Evolutionary conservation across 805 yeast species (phyloP), one percentile per base, ranked within the genome.

Genomic region (Cephaloascus albidus): DNA sequence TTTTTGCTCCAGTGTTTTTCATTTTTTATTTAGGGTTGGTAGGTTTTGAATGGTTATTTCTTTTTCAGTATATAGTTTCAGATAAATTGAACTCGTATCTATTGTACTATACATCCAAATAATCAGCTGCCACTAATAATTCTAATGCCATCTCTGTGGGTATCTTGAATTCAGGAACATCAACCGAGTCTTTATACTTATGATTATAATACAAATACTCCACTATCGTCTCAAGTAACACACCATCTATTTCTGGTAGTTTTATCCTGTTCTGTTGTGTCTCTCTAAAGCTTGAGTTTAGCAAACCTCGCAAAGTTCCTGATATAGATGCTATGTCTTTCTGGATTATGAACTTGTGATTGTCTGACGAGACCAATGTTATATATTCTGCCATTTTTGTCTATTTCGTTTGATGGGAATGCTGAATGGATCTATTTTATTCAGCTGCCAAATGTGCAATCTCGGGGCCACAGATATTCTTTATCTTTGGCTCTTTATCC

Each of bases 131-230:
- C 30, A 93, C 90, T 35, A 93, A 60, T 47, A 90, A 63, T 54
- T 93, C 97, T 44, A 90, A 64, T 0, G 97, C 96, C 76, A 90
- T 74, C 48, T 87, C 97, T 0, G 97, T 89, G 1, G 97, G 96
- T 2, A 93, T 77, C 30, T 84, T 83, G 58, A 93, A 93, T 40
- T 85, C 93, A 0, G 96, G 95, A 4, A 84, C 75, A 37, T 75
- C 80, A 27, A 65, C 72, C 0, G 68, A 72, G 37, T 74, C 77
- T 45, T 70, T 75, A 54, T 85, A 85, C 49, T 84, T 81, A 43
- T 70, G 56, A 49, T 84, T 78, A 53, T 85, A 89, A 54, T 84
- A 79, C 27, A 90, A 60, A 50, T 93, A 90, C 49, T 90, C 97
- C 33, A 85, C 82, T 10, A 90, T 80, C 49, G 86, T 85, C 45